phyloP scores from a whole-genome alignment of 2,329 filamentous ascomycete species.

The Paracamarosporium sp. region DNA sequence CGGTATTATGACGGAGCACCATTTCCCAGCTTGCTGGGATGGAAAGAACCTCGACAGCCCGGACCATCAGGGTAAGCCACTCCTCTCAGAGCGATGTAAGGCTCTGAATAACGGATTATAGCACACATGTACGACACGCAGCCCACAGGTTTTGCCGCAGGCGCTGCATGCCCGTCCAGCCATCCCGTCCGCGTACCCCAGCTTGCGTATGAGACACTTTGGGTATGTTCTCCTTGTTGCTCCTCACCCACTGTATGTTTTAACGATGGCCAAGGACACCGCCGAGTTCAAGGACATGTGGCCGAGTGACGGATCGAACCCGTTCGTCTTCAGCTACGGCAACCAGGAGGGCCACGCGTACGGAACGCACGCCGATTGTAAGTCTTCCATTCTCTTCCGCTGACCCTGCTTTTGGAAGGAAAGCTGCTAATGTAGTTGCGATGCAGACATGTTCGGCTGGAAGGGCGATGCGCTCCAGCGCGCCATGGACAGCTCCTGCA shows the following conservation, averaged over 20 bases:
- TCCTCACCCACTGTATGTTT: not conserved
- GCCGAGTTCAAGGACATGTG: constrained; percentile 20
- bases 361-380: constrained; percentile 26
- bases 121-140: constrained; percentile 46
- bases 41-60: constrained; percentile 43
- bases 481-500: constrained; percentile 16
- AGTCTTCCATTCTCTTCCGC: constrained; percentile 38
- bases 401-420: not conserved
- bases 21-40: constrained; percentile 46
- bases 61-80: not conserved
- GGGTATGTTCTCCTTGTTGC: not conserved
- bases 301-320: constrained; percentile 15
- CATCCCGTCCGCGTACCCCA: constrained; percentile 19
- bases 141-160: constrained; percentile 10
- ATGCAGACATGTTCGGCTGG: constrained; percentile 46
- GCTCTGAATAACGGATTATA: constrained; percentile 30
- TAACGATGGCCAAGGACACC: constrained; percentile 11
- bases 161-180: constrained; percentile 12
- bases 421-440: not conserved
- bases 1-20: constrained; percentile 23
- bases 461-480: constrained; percentile 19
- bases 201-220: constrained; percentile 17
- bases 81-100: constrained; percentile 55
- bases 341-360: constrained; percentile 15
- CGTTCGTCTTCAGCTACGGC: constrained; percentile 20